Conservation (phyloP, 2,329 filamentous ascomycete genomes). For the Coniochaeta sp. region DNA sequence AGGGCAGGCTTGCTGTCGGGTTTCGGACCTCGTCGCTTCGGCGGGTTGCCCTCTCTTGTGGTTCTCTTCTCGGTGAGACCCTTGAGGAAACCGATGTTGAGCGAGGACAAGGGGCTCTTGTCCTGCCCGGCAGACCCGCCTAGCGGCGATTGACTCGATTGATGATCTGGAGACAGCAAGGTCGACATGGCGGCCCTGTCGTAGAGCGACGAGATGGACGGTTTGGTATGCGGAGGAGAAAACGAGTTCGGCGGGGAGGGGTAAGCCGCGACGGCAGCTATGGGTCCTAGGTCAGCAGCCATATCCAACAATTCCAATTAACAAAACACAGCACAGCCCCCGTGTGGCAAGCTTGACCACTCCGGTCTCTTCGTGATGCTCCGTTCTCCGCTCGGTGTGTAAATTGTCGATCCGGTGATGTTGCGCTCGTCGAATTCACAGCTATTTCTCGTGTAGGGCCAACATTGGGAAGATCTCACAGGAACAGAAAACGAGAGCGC, state of each 20-base stretch:
- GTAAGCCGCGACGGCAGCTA: constrained; percentile 21
- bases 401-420: background rate
- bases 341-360: background rate
- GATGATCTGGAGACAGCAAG: constrained; percentile 33
- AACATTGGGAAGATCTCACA: background rate
- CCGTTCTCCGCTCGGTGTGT: background rate
- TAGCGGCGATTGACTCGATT: constrained; percentile 18
- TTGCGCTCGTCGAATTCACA: background rate
- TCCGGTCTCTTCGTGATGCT: background rate
- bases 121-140: constrained; percentile 19
- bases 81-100: constrained; percentile 59
- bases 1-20: constrained; percentile 93
- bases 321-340: background rate
- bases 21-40: constrained; percentile 89
- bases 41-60: constrained; percentile 79
- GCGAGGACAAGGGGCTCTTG: constrained; percentile 30
- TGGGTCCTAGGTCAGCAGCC: constrained; percentile 22
- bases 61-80: constrained; percentile 65
- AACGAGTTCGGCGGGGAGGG: constrained; percentile 26
- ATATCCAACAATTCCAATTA: constrained; percentile 12
- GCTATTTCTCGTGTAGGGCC: background rate
- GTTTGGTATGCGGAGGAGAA: constrained; percentile 14
- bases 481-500: background rate
- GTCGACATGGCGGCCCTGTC: constrained; percentile 34
- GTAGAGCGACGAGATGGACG: constrained; percentile 23